Evolutionary conservation across 129 eudicot genomes (phyloP).

Genomic region (Flaveria robusta): DNA sequence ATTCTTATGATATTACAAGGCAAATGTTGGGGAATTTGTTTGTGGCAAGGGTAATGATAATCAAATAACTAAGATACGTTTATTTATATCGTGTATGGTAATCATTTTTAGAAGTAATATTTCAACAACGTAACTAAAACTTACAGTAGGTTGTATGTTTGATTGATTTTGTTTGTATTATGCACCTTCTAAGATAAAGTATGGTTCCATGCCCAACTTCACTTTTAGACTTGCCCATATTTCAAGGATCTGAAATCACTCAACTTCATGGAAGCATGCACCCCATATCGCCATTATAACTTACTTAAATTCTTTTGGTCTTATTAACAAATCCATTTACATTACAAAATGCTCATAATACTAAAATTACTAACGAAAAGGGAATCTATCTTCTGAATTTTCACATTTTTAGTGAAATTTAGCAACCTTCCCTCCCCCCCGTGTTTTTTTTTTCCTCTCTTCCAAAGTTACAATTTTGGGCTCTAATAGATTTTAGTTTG

Average conservation of each 20-base stretch:
- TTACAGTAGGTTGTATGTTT: neutral
- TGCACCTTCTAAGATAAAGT: neutral
- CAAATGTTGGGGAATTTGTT: neutral
- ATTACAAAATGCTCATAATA: neutral
- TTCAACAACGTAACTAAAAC: neutral
- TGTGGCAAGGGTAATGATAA: neutral
- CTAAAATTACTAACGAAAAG: neutral
- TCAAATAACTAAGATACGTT: neutral
- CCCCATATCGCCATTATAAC: neutral
- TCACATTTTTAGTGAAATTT: neutral
- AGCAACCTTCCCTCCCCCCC: neutral
- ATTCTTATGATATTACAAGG: neutral
- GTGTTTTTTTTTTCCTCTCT: neutral
- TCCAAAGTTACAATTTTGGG: conserved; percentile 6
- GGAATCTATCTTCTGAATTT: neutral
- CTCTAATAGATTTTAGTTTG: conserved; percentile 6
- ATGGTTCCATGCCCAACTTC: neutral
- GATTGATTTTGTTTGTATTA: too few relatives aligned
- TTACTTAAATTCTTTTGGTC: neutral
- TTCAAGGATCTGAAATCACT: neutral
- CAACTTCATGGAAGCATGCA: neutral
- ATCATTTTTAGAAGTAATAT: neutral
- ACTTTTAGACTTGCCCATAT: neutral
- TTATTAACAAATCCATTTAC: neutral
- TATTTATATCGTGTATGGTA: neutral